Percentiles rank a stretch among this genome's conserved stretches.
Evolutionary conservation across 441 rosid species (phyloP).

Genomic region (Mallotus repandus): DNA sequence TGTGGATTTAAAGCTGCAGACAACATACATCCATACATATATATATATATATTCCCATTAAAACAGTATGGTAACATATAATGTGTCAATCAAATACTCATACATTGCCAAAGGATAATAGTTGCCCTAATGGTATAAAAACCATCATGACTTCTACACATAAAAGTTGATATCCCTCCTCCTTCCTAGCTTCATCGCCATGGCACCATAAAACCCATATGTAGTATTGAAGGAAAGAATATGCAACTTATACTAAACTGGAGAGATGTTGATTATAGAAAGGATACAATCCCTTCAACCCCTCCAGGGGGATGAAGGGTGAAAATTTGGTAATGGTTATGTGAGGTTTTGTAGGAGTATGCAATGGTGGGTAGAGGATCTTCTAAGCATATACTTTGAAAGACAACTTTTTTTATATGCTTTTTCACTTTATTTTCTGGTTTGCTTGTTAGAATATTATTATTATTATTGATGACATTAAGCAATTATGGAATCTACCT

Average conservation of each 20-base stretch:
- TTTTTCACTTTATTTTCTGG: slow-evolving; percentile 17
- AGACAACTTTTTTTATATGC: not conserved
- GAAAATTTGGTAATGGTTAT: not conserved
- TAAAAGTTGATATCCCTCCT: not conserved
- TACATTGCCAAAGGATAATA: slow-evolving; percentile 47
- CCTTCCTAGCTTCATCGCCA: slow-evolving; percentile 1
- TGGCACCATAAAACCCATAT: slow-evolving; percentile 8
- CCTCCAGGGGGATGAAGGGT: not conserved
- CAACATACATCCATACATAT: too few relatives aligned
- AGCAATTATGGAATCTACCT: slow-evolving; percentile 34
- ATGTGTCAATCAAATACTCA: slow-evolving; percentile 2
- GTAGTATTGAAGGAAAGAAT: not conserved
- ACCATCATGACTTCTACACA: slow-evolving; percentile 25
- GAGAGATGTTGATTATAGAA: not conserved
- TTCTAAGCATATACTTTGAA: slow-evolving; percentile 43
- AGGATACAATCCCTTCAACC: not conserved
- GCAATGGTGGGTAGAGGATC: slow-evolving; percentile 33
- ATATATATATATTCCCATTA: not conserved
- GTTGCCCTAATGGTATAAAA: slow-evolving; percentile 43
- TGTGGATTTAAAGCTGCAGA: too few relatives aligned
- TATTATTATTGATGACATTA: slow-evolving; percentile 6
- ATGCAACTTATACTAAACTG: not conserved
- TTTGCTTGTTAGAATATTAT: not conserved
- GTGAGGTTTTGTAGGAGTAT: slow-evolving; percentile 20
- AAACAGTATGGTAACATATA: not conserved